Base-by-base conservation (phyloP, 192 early-diverging fungal species). In the Lunasporangiospora selenospora region DNA sequence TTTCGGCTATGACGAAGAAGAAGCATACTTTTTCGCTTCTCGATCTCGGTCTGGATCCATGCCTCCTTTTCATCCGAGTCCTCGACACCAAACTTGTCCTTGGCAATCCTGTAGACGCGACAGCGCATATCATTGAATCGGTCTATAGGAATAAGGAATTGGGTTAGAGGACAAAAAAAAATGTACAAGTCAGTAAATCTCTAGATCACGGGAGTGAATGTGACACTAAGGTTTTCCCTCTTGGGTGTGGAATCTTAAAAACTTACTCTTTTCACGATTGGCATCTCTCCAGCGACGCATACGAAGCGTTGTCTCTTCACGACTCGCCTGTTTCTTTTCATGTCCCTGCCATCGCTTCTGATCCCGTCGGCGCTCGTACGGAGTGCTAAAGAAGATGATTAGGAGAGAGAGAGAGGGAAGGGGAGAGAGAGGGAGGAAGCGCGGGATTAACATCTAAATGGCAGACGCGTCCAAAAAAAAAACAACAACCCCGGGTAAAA, bases 91-190 rank as follows among this genome's bases (percentile, higher is more conserved):
- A 82, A 90, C 44, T 80, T 82, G 51, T 81, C 83, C 0, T 79
- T 75, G 3, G 85, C 87, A 56, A 85, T 75, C 2, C 86, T 80
- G 66, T 90, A 90, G 2, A 90, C 89, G 45, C 89, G 87, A 50
- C 89, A 90, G 4, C 89, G 73, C 67, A 90, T 73, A 43, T 90
- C 89, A 46, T 90, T 90, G 40, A 85, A 76, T 30, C 83, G 65
- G 49, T 90, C 67, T 73, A 56, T 26, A 19, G 24, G 27, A 16
- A 9, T 7, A 18, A 21, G 31, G 8, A 18, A 18, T 19, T 16
- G 10, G 11, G 30, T 23, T n/a, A 9, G 23, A n/a, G n/a, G n/a
- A 18, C 1, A 32, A 31, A 47, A 21, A 8, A 45, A 19, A 0
- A 30, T 4, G 15, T 16, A 8, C n/a, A n/a, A n/a, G n/a, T n/a